Evolutionary conservation across 805 yeast species (phyloP), one percentile per base, ranked within the genome.

Genomic region (Hanseniaspora pseudoguilliermondii): DNA sequence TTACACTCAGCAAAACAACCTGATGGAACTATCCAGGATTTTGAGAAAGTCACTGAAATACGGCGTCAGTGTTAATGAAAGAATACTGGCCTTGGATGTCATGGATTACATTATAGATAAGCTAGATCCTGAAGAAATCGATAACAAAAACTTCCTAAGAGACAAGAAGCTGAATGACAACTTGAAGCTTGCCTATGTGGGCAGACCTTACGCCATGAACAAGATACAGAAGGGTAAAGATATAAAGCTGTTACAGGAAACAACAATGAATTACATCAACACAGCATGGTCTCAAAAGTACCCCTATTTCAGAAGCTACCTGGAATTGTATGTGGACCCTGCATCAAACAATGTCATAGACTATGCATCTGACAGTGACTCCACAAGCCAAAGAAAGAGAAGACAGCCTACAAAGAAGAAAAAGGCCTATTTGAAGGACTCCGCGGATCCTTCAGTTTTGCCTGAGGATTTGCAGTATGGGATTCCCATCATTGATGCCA

Each of bases 41-140:
- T 71, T 93, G 23, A 77, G 98, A 51, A 93, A 93, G 73, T 81
- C 82, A 63, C 71, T 93, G 65, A 93, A 95, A 70, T 85, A 91
- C 65, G 97, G 97, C n/a, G 64, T 46, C 11, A 18, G 34, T 8
- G n/a, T 53, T 2, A 39, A 38, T 36, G 56, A 53, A 42, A 53
- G 56, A 46, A 16, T 46, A 5, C n/a, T 53, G 36, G 56, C 56
- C 8, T 8, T 53, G 11, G 47, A 53, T 4, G 40, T 53, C 11
- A 23, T 53, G 0, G 56, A 53, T 27, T 53, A 53, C 40, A 53
- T 53, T 20, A 53, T 53, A 27, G 56, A 53, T 20, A 53, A 53
- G 8, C 40, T 53, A n/a, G 50, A 53, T n/a, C 44, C 50, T 6
- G 47, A 46, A 5, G 56, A 53, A 32, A 53, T 53, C 2, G 35